phyloP scores from a whole-genome alignment of 1,139 yeast species.

The Casaregolazyma lundiana region DNA sequence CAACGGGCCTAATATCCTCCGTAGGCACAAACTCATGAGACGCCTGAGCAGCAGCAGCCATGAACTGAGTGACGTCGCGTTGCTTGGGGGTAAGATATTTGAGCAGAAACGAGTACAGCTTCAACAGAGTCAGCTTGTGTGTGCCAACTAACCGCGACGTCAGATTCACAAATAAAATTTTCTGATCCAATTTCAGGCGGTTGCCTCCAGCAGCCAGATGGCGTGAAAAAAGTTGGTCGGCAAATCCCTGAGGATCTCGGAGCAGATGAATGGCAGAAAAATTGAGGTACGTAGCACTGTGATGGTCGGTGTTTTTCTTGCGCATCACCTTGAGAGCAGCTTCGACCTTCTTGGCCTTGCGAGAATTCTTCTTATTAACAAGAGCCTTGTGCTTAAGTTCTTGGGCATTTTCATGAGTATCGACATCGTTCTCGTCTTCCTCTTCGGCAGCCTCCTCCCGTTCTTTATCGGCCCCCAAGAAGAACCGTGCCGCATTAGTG shows the following conservation, averaged over 20 bases:
- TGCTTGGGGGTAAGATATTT: conserved; percentile 93
- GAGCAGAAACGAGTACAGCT: conserved; percentile 80
- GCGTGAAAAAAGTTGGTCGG: conserved; percentile 69
- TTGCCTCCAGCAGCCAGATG: conserved; percentile 64
- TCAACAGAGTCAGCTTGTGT: conserved; percentile 85
- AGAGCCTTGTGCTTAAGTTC: conserved; percentile 74
- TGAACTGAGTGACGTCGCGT: conserved; percentile 84
- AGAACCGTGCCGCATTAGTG: conserved; percentile 82
- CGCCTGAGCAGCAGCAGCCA: conserved; percentile 97
- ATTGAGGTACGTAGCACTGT: conserved; percentile 65
- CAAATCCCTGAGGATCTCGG: conserved; percentile 97
- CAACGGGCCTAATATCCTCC: conserved; percentile 70
- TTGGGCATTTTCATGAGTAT: conserved; percentile 22
- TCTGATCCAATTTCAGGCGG: conserved; percentile 78
- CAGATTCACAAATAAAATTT: conserved; percentile 79
- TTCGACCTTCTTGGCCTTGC: conserved; percentile 74
- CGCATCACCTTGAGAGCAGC: conserved; percentile 64
- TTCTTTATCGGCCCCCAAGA: conserved; percentile 92
- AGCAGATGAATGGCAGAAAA: conserved; percentile 90
- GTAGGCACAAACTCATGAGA: conserved; percentile 97
- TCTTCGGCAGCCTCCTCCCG: conserved; percentile 81
- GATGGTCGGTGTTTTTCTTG: conserved; percentile 48
- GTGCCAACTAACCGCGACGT: conserved; percentile 87
- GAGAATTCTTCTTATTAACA: conserved; percentile 76
- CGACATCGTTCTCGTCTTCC: conserved; percentile 58